A percentile compares a stretch with the other conserved stretches of the same genome.
Evolutionary conservation across 108 stramenopile genomes (phyloP).

Genomic region (Aurantiochytrium sp.): DNA sequence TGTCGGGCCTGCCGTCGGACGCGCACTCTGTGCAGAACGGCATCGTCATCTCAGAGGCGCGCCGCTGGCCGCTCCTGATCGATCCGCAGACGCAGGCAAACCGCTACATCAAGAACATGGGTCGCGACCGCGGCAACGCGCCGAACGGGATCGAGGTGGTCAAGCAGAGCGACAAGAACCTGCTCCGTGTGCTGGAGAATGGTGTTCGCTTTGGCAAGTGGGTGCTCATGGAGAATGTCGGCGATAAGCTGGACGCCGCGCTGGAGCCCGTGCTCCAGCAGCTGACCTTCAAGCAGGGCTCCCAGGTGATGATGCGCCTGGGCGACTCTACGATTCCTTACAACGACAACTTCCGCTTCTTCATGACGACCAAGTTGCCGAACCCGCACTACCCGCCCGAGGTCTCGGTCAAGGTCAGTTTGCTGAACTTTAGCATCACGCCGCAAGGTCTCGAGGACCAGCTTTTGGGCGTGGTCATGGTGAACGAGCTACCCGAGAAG

Average conservation of each 20-base stretch:
- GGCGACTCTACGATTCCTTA: constrained; percentile 65
- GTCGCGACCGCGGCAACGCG: constrained; percentile 52
- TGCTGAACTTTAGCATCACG: constrained; percentile 68
- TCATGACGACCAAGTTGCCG: constrained; percentile 67
- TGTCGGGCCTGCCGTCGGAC: constrained; percentile 57
- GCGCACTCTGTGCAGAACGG: constrained; percentile 60
- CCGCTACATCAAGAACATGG: constrained; percentile 61
- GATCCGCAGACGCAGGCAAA: constrained; percentile 69
- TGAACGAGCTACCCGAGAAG: constrained; percentile 54
- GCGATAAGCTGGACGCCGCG: constrained; percentile 62
- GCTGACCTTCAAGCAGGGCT: constrained; percentile 64
- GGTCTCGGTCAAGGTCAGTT: constrained; percentile 60
- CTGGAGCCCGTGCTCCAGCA: constrained; percentile 66
- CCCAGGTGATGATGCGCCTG: constrained; percentile 65
- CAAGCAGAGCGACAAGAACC: constrained; percentile 60
- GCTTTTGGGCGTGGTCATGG: constrained; percentile 58
- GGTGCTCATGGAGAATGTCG: constrained; percentile 66
- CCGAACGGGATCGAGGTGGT: constrained; percentile 62
- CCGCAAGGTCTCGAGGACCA: constrained; percentile 63
- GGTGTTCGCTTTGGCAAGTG: constrained; percentile 66
- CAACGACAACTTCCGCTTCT: constrained; percentile 59
- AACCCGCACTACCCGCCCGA: constrained; percentile 65
- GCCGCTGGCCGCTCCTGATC: constrained; percentile 66
- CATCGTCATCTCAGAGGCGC: constrained; percentile 61
- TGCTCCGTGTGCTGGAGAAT: constrained; percentile 59